Evolutionary conservation across 306 rosid species (phyloP), one percentile per base, ranked within the genome.

Genomic region (Pyrus communis): DNA sequence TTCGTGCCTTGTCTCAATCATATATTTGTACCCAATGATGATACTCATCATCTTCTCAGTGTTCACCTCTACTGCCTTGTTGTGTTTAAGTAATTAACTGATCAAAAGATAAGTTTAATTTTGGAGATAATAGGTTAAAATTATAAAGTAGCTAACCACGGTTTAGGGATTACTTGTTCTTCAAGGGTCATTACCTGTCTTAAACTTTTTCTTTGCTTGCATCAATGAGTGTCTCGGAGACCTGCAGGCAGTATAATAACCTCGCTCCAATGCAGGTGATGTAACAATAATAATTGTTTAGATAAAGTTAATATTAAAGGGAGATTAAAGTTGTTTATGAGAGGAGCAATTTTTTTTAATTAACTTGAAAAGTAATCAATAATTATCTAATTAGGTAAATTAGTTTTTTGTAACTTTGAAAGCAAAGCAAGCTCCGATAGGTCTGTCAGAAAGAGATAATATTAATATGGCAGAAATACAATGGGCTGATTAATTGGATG

Each of bases 101-200:
- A 49, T 15, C 19, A n/a, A 28, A 63, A 9, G 75, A 28, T 35
- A 35, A 14, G 54, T 49, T 49, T 15, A 49, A 49, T 49, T 49
- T 49, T 15, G 21, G 19, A n/a, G 62, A 57, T n/a, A 52, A 57
- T 5, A 57, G 62, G 62, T 22, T 57, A 21, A 22, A 57, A 22
- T 12, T 22, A n/a, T 58, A 25, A 60, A 27, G 66, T 13, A 25
- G 31, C 19, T 6, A 13, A 33, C 42, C 43, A 61, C 11, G 43
- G 30, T 46, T 9, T 13, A 45, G 55, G 73, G 55, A 71, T 89
- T 84, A 82, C 93, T 81, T 85, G 78, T 49, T 22, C 15, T 52
- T 60, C n/a, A 83, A 85, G 88, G 60, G 75, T 84, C 88, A 62
- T 85, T 79, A 69, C 87, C 85, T 73, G 31, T 71, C 73, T 69